Evolutionary conservation across 306 rosid genomes (phyloP).

Genomic region (Trichosanthes truncata): DNA sequence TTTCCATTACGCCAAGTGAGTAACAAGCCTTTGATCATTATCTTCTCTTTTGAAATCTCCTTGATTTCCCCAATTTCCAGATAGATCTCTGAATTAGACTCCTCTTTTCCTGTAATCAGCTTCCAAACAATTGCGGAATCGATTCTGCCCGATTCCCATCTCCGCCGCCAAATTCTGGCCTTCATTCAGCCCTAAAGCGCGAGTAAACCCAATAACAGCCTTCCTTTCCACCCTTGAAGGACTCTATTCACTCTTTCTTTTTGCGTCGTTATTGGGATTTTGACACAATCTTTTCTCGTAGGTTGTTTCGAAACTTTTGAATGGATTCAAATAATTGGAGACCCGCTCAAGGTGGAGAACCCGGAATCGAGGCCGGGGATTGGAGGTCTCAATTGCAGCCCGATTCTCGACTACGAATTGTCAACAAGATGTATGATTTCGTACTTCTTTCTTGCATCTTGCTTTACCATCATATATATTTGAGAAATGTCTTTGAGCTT

Average conservation of each 20-base stretch:
- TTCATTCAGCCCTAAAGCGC: background rate
- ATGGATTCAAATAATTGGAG: conserved; percentile 37
- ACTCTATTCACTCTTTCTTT: background rate
- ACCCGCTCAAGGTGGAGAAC: conserved; percentile 30
- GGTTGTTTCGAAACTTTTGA: background rate
- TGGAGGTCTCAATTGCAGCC: conserved; percentile 21
- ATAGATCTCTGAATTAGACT: background rate
- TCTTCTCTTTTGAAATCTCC: background rate
- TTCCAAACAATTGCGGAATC: background rate
- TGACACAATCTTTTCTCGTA: background rate
- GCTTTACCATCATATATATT: background rate
- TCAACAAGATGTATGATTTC: conserved; percentile 13
- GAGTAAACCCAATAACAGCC: background rate
- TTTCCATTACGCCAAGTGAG: background rate
- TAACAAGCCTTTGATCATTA: background rate
- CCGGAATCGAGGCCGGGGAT: conserved; percentile 16
- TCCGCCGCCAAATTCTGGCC: background rate
- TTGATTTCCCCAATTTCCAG: background rate
- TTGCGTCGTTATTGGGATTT: background rate
- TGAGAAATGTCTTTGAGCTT: background rate
- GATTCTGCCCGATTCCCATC: background rate
- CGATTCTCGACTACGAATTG: conserved; percentile 8
- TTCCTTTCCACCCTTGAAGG: background rate
- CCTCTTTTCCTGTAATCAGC: background rate
- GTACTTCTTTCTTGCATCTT: background rate